Base-by-base conservation (phyloP, 2,329 filamentous ascomycete species). In the Herpomyces periplanetae region DNA sequence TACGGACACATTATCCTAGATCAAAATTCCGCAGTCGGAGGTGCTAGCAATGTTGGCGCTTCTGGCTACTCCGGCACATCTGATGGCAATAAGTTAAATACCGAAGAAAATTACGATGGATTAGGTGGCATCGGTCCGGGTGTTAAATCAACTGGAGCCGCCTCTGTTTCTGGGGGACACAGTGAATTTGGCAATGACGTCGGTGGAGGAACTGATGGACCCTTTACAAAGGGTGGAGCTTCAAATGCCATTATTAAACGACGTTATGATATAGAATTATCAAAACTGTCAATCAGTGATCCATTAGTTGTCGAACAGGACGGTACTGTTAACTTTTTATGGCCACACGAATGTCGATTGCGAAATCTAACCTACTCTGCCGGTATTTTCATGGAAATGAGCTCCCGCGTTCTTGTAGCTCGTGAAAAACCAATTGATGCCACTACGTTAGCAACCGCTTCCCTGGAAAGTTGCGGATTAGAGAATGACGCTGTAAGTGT, bases 361-460 rank as follows among this genome's bases (percentile, higher is more conserved):
- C 68, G 80, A 32, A 96, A 91, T 34, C 48, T 96, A 24, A 96
- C 84, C 4, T 96, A 96, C 36, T 64, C 75, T 14, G 69, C 64
- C 34, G 71, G 75, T 5, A 55, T 91, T 22, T 87, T 84, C 36
- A 58, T 85, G 22, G 61, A 66, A 27, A 73, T 96, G 36, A 61
- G 55, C 19, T 80, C 75, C 37, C 66, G 62, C 28, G 61, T 84
- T 11, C 62, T 63, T 24, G 52, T 80, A 18, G 75, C 71, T 5
- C 55, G 71, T 21, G 73, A 85, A 40, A 52, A 55, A 27, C 51
- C 52, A 16, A 49, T 65, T 1, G 49, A 51, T 1, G 34, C 57
- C 1, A 46, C 60, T 20, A 60, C 68, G 28, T 51, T 66, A 25
- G 63, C 71, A 44, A 54, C 61, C 24, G 47, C 58, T 20, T 36